Base-by-base conservation (phyloP, 208 protist genomes). In the Acanthamoeba healyi region DNA sequence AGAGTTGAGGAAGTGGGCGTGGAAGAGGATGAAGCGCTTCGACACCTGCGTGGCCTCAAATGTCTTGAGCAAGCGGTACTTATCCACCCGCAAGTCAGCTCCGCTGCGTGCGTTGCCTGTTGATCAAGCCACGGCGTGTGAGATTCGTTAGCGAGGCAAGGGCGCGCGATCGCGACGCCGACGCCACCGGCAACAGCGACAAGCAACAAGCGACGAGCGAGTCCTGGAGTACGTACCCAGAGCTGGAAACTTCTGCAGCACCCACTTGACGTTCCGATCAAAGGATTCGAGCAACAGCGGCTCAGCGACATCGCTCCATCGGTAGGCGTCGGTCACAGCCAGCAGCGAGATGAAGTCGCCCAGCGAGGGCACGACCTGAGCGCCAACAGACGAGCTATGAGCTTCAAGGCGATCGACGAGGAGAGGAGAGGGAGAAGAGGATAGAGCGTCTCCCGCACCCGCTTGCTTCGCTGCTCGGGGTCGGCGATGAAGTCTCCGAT, bases 311-410 rank as follows among this genome's bases (percentile, higher is more conserved):
- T 88, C 49, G 12, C 10, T 6, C 81, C 81, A 88, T 19, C 15
- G n/a, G 81, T 63, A 88, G 19, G 5, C 26, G 81, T 88, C 81
- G 29, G 49, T 88, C 29, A 88, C 46, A 7, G 81, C 42, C n/a
- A 88, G 46, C n/a, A 88, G 81, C 46, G 81, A n/a, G 29, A 88
- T 56, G 51, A 88, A 88, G 24, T 88, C 81, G n/a, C 81, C 81
- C 2, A 88, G 34, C 42, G 81, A 88, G 6, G 81, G 81, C n/a
- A 88, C 49, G 19, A n/a, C 81, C 81, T 88, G 22, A n/a, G 19
- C 32, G 70, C 14, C 12, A 65, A 65, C 10, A 65, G 26, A 15
- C 7, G 5, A 22, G 19, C 9, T 19, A 12, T 65, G 6, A 65
- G 58, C 58, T 2, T 17, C 17, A 65, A 12, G 12, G 58, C 22